Percentiles rank a stretch among this genome's conserved stretches.
Evolutionary conservation across 305 asterid genomes (phyloP).

Genomic region (Rubia occidens): DNA sequence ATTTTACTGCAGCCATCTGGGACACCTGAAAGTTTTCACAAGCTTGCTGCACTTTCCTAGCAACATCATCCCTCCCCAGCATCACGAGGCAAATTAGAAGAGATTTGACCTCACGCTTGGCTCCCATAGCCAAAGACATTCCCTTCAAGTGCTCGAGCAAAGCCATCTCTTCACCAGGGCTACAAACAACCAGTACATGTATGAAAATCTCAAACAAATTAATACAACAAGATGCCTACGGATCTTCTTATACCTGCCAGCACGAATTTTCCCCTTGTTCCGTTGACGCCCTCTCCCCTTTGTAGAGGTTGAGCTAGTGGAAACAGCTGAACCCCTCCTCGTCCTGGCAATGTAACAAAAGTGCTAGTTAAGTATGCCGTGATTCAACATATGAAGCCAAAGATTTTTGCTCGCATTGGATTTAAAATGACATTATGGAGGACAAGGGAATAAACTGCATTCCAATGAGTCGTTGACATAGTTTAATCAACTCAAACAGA

Average conservation of each 20-base stretch:
- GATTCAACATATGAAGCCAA: not conserved
- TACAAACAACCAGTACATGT: slow-evolving; percentile 18
- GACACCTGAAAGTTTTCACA: slow-evolving; percentile 62
- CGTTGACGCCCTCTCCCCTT: slow-evolving; percentile 79
- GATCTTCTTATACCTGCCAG: slow-evolving; percentile 64
- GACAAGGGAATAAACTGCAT: not conserved
- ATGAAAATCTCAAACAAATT: slow-evolving; percentile 4
- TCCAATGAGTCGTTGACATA: not conserved
- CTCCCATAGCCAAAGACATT: slow-evolving; percentile 61
- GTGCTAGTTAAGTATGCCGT: not conserved
- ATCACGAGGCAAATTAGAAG: slow-evolving; percentile 58
- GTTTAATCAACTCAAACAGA: not conserved
- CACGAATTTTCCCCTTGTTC: slow-evolving; percentile 84
- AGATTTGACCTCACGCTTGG: slow-evolving; percentile 61
- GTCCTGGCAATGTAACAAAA: slow-evolving; percentile 40
- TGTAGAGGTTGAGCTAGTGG: slow-evolving; percentile 43
- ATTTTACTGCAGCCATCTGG: slow-evolving; percentile 69
- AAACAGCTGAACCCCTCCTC: slow-evolving; percentile 55
- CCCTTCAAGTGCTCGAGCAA: slow-evolving; percentile 79
- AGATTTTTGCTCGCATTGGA: not conserved
- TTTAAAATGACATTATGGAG: not conserved
- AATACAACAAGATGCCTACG: not conserved
- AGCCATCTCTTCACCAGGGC: slow-evolving; percentile 88
- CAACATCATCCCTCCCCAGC: slow-evolving; percentile 60
- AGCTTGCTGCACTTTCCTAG: slow-evolving; percentile 60